phyloP scores from a whole-genome alignment of 2,329 filamentous ascomycete genomes.

The Gliomastix tumulicola region DNA sequence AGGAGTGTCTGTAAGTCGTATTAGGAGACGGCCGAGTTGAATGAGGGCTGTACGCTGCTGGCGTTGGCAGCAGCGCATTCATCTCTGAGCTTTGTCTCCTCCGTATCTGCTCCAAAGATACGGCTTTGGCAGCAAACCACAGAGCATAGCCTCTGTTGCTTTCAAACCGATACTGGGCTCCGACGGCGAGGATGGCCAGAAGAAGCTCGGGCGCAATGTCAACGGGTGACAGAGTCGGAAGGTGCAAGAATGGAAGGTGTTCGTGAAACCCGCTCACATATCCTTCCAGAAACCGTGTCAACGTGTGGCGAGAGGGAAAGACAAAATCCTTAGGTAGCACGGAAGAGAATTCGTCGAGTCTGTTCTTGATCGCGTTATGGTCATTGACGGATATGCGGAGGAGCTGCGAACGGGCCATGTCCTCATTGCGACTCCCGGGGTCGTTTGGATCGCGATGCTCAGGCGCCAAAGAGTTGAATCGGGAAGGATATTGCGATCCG shows the following conservation, averaged over 20 bases:
- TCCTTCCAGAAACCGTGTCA: conserved; percentile 62
- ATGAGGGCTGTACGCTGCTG: conserved; percentile 52
- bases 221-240: conserved; percentile 57
- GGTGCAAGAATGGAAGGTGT: conserved; percentile 54
- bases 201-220: conserved; percentile 63
- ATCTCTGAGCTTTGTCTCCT: conserved; percentile 50
- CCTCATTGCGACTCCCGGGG: conserved; percentile 14
- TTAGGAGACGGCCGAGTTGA: conserved; percentile 53
- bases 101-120: conserved; percentile 52
- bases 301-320: conserved; percentile 61
- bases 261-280: conserved; percentile 62
- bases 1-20: conserved; percentile 49
- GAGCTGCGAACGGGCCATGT: conserved; percentile 20
- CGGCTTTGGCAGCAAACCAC: conserved; percentile 54
- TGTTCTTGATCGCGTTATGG: conserved; percentile 47
- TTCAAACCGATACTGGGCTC: conserved; percentile 60
- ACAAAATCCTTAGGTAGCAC: conserved; percentile 57
- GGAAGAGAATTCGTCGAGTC: conserved; percentile 54
- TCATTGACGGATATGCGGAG: conserved; percentile 47
- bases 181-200: conserved; percentile 60
- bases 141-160: conserved; percentile 50
- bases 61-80: conserved; percentile 47
- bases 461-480: conserved; percentile 46
- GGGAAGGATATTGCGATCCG: conserved; percentile 44
- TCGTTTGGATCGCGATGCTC: conserved; percentile 37